Evolutionary conservation across 257 asterid species (phyloP).

Genomic region (Nicotiana otophora): DNA sequence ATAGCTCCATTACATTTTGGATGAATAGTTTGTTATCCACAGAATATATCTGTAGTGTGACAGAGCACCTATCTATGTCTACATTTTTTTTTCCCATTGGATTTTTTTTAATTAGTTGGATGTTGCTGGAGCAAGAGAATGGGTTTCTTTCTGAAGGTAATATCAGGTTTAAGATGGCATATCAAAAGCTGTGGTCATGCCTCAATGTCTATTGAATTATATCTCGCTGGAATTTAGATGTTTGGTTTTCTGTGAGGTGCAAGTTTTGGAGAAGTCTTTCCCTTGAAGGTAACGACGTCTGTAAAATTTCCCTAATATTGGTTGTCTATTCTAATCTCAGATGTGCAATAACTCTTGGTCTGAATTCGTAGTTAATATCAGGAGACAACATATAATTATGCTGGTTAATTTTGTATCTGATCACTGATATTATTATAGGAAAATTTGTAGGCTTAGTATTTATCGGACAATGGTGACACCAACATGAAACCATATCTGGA

Average conservation of each 20-base stretch:
- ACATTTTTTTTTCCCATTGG: not conserved
- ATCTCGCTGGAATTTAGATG: slow-evolving; percentile 1
- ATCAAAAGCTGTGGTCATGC: not conserved
- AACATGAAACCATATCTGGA: slow-evolving; percentile 8
- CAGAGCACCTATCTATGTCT: not conserved
- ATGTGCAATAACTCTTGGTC: not conserved
- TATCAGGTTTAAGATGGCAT: not conserved
- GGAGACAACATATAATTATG: not conserved
- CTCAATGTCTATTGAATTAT: slow-evolving; percentile 3
- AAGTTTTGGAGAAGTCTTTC: not conserved
- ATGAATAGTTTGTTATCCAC: not conserved
- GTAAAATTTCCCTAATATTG: not conserved
- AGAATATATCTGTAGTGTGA: slow-evolving; percentile 1
- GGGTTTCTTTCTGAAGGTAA: not conserved
- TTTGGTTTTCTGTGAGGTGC: slow-evolving; percentile 1
- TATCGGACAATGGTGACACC: slow-evolving; percentile 13
- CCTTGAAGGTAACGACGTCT: not conserved
- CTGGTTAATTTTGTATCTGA: slow-evolving; percentile 5
- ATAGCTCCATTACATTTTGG: not conserved
- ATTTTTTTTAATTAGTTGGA: not conserved
- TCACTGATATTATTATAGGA: slow-evolving; percentile 7
- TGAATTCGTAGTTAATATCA: slow-evolving; percentile 1
- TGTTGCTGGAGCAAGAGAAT: slow-evolving; percentile 7
- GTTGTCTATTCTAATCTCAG: not conserved
- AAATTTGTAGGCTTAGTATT: slow-evolving; percentile 10